A percentile compares a stretch with the other conserved stretches of the same genome.
Conservation (phyloP, 192 early-diverging fungal genomes). For the Gaertneriomyces sp. region DNA sequence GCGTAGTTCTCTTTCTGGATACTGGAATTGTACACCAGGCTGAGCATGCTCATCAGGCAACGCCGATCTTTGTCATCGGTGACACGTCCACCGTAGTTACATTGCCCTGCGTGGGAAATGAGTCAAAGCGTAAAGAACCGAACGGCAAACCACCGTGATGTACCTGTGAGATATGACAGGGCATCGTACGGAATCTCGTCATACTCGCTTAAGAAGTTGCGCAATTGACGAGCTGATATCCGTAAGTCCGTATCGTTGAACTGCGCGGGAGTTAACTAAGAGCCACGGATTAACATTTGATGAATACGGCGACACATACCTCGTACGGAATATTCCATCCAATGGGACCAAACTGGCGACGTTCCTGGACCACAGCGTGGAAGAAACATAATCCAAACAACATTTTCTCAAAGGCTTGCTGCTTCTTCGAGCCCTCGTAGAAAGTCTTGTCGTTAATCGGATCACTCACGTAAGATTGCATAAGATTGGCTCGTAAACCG, state of each 20-base stretch:
- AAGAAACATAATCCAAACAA: slow-evolving; percentile 59
- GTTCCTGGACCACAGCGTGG: slow-evolving; percentile 60
- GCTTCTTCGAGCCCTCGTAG: slow-evolving; percentile 58
- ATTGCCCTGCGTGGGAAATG: slow-evolving; percentile 40
- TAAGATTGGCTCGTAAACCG: slow-evolving; percentile 51
- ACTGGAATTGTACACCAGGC: slow-evolving; percentile 47
- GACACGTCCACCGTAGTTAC: slow-evolving; percentile 60
- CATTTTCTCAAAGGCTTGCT: slow-evolving; percentile 49
- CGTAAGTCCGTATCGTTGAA: slow-evolving; percentile 61
- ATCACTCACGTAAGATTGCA: slow-evolving; percentile 51
- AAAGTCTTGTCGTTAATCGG: slow-evolving; percentile 58
- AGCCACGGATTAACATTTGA: background rate
- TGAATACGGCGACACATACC: background rate
- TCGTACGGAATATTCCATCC: slow-evolving; percentile 67
- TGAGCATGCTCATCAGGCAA: slow-evolving; percentile 43
- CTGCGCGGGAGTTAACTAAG: background rate
- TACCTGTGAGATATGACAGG: slow-evolving; percentile 54
- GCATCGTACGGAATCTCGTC: slow-evolving; percentile 57
- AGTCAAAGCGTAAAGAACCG: slow-evolving; percentile 26
- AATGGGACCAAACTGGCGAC: slow-evolving; percentile 58
- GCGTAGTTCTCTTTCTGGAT: slow-evolving; percentile 42
- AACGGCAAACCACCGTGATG: slow-evolving; percentile 2
- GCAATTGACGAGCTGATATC: slow-evolving; percentile 58
- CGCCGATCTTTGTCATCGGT: slow-evolving; percentile 63
- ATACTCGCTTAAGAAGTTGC: slow-evolving; percentile 59